Conservation (phyloP, 108 stramenopile species). For the Stephanodiscus minutulus region DNA sequence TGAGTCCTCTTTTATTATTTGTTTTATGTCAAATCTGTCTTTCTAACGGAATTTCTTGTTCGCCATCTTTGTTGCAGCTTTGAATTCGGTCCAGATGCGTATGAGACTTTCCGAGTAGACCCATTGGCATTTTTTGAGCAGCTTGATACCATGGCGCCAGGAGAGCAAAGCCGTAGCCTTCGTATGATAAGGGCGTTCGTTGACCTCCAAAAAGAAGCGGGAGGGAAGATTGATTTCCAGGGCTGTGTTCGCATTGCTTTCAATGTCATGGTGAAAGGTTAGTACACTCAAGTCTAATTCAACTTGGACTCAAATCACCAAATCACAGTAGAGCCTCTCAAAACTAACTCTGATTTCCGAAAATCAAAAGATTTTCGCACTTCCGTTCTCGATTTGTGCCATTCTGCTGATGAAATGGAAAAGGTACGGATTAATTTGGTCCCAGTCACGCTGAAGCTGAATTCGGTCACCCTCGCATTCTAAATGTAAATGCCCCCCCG, state of each 20-base stretch:
- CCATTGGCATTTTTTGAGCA: conserved; percentile 50
- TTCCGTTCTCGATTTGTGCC: conserved; percentile 46
- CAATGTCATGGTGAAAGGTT: conserved; percentile 47
- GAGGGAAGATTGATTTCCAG: conserved; percentile 52
- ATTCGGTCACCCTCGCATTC: not conserved
- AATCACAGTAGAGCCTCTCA: too few relatives aligned
- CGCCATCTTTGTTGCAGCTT: conserved; percentile 20
- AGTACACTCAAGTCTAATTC: too few relatives aligned
- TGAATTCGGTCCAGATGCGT: conserved; percentile 56
- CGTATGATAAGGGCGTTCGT: conserved; percentile 54
- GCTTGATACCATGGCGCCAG: conserved; percentile 50
- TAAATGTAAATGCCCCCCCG: not conserved
- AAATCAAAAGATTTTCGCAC: conserved; percentile 43
- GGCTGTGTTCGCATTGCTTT: conserved; percentile 54
- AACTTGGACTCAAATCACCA: not conserved
- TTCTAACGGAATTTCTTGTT: not conserved
- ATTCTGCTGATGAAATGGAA: conserved; percentile 56
- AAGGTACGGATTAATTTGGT: conserved; percentile 11
- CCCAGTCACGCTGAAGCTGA: not conserved
- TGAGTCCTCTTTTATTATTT: conserved; percentile 8
- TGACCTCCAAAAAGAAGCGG: conserved; percentile 50
- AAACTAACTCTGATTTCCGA: not conserved
- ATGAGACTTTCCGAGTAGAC: conserved; percentile 54
- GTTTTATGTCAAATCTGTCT: not conserved
- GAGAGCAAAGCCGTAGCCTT: conserved; percentile 51